A percentile compares a stretch with the other conserved stretches of the same genome.
phyloP scores from a whole-genome alignment of 306 rosid species.

The Vigna reflexopilosa region DNA sequence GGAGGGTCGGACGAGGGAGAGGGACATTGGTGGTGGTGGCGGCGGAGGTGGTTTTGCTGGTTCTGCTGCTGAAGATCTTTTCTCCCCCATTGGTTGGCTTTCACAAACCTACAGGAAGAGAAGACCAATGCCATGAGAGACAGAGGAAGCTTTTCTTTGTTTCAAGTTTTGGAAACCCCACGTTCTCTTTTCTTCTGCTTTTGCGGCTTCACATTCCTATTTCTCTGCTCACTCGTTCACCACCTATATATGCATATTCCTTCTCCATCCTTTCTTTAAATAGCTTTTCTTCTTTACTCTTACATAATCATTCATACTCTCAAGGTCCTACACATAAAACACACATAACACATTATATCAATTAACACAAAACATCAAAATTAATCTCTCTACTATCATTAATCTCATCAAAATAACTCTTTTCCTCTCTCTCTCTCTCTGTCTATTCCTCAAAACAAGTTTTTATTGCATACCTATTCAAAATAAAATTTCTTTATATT shows the following conservation, averaged over 20 bases:
- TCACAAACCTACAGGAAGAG: conserved; percentile 40
- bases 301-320: background rate
- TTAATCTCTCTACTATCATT: no score
- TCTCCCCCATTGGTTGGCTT: conserved; percentile 68
- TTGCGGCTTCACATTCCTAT: conserved; percentile 46
- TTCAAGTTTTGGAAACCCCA: background rate
- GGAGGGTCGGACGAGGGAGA: conserved; percentile 73
- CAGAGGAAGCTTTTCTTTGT: background rate
- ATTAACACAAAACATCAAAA: no score
- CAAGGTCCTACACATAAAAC: no score
- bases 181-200: background rate
- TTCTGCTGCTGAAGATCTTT: conserved; percentile 40
- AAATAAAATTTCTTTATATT: no score
- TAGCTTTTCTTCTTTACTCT: background rate
- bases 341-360: no score
- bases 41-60: conserved; percentile 37
- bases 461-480: no score
- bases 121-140: conserved; percentile 41
- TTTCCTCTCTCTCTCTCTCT: no score
- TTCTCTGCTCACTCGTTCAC: conserved; percentile 9
- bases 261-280: background rate
- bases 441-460: no score
- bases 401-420: no score
- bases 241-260: background rate
- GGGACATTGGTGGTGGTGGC: conserved; percentile 47